These are phyloP conservation scores for Nicotiana obtusifolia DNA, from an alignment of 257 asterid species.

Conservation along the genomic window DNA sequence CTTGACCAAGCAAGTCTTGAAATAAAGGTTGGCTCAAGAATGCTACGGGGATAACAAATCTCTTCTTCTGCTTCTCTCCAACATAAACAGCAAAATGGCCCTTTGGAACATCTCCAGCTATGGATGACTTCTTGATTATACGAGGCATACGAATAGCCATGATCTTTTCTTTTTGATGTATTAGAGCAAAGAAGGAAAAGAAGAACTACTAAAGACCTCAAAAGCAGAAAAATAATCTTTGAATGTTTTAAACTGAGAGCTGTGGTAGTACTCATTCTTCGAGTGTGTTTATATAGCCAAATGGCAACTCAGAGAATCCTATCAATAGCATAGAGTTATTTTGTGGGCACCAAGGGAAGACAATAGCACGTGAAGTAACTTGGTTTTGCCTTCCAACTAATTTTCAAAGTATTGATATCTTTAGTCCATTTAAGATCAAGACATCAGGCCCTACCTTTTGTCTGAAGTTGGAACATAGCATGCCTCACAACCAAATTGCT, in stretches of 20 bases:
- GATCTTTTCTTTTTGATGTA: not conserved
- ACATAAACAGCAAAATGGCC: not conserved
- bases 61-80: constrained; percentile 13
- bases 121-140: not conserved
- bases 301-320: not conserved
- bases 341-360: not conserved
- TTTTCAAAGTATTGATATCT: not conserved
- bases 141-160: not conserved
- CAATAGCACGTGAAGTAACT: not conserved
- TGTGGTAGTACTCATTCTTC: too few species aligned
- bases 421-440: not conserved
- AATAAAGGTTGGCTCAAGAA: constrained; percentile 37
- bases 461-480: not conserved
- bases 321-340: not conserved
- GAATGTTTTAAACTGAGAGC: too few species aligned
- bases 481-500: not conserved
- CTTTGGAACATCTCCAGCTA: not conserved
- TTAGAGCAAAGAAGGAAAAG: too few species aligned
- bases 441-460: not conserved
- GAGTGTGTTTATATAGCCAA: not conserved
- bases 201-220: too few species aligned
- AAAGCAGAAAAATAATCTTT: too few species aligned
- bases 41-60: constrained; percentile 26
- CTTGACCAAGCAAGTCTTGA: constrained; percentile 33
- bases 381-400: not conserved